Conservation (phyloP, 768 basidiomycete species). For the Neoboletus subvelutipes region DNA sequence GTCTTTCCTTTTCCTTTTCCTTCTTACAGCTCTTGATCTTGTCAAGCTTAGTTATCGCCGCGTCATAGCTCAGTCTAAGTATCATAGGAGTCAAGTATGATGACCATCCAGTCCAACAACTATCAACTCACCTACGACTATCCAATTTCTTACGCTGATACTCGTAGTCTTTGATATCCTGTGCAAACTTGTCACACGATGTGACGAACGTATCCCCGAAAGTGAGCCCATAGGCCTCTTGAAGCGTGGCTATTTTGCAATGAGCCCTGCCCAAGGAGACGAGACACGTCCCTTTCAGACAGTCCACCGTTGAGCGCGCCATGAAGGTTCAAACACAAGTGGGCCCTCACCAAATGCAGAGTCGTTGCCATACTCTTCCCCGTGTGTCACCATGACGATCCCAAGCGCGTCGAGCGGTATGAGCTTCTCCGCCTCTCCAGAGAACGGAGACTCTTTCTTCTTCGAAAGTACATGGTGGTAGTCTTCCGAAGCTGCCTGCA, state of each 20-base stretch:
- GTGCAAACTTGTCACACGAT: constrained; percentile 62
- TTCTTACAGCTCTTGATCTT: constrained; percentile 73
- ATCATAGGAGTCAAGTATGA: neutral
- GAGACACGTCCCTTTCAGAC: constrained; percentile 60
- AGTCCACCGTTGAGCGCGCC: neutral
- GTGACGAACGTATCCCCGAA: constrained; percentile 73
- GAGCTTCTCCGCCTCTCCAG: constrained; percentile 66
- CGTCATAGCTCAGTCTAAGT: constrained; percentile 71
- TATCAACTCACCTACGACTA: constrained; percentile 61
- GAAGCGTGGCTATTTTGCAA: constrained; percentile 80
- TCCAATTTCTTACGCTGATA: constrained; percentile 82
- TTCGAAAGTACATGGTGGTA: constrained; percentile 74
- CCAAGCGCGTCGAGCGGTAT: constrained; percentile 78
- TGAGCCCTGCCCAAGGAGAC: constrained; percentile 78
- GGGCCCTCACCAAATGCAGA: constrained; percentile 62
- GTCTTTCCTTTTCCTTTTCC: constrained; percentile 70
- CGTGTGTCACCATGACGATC: constrained; percentile 83
- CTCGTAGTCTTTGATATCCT: constrained; percentile 84
- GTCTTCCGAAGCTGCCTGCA: constrained; percentile 67
- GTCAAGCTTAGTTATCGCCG: constrained; percentile 67
- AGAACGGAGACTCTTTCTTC: constrained; percentile 65
- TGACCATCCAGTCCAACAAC: neutral
- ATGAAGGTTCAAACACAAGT: constrained; percentile 4
- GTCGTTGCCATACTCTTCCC: constrained; percentile 76
- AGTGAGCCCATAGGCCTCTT: constrained; percentile 74